A percentile compares a stretch with the other conserved stretches of the same genome.
Conservation (phyloP, 2,329 filamentous ascomycete genomes). For the Fusarium sp. region DNA sequence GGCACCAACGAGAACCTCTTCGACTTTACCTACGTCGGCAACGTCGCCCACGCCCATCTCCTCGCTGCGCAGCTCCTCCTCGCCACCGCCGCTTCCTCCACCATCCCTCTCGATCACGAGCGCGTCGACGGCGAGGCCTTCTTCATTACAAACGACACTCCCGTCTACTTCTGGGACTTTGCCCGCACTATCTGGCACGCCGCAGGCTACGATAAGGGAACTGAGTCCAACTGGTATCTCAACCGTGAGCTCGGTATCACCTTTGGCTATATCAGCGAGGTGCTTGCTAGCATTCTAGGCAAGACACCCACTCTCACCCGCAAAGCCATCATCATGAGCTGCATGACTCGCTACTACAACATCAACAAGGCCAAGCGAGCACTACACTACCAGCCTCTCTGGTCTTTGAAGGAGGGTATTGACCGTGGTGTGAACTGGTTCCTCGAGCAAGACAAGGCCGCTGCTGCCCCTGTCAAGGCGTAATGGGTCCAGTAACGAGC, state of each 20-base stretch:
- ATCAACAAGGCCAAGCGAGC: conserved; percentile 79
- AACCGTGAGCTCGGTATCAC: conserved; percentile 62
- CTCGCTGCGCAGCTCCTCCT: conserved; percentile 82
- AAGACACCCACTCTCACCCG: conserved; percentile 69
- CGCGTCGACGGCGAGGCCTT: conserved; percentile 87
- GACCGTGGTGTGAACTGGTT: conserved; percentile 66
- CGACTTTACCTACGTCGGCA: conserved; percentile 74
- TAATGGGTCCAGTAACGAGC: conserved; percentile 20
- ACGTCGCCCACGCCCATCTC: conserved; percentile 80
- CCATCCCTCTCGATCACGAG: conserved; percentile 76
- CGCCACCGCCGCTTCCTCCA: conserved; percentile 65
- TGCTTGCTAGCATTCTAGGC: conserved; percentile 60
- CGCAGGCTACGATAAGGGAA: conserved; percentile 65
- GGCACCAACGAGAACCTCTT: conserved; percentile 75
- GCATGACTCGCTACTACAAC: conserved; percentile 82
- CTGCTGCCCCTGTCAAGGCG: conserved; percentile 39
- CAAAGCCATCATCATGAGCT: conserved; percentile 73
- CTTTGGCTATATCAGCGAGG: conserved; percentile 66
- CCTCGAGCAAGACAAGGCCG: conserved; percentile 61
- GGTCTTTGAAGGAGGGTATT: conserved; percentile 73
- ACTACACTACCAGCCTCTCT: conserved; percentile 76
- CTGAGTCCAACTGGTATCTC: conserved; percentile 66
- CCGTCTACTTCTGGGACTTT: conserved; percentile 93
- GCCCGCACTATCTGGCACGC: conserved; percentile 80
- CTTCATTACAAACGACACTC: conserved; percentile 89